phyloP scores from a whole-genome alignment of 805 yeast genomes.

The Lachancea kluyveri region DNA sequence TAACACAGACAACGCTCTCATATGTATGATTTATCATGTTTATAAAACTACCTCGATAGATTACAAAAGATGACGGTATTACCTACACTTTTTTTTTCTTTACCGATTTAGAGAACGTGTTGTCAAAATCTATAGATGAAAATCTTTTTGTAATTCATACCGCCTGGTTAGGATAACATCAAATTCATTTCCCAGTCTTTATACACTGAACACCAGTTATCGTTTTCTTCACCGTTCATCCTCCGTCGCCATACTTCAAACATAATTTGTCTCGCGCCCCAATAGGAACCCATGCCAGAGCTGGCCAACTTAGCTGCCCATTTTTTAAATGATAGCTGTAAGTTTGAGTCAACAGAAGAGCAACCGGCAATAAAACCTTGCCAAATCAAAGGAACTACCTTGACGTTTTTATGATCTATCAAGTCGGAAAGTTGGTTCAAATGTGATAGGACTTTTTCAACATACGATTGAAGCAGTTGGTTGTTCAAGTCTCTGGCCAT shows the following conservation, averaged over 20 bases:
- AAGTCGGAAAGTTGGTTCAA: constrained; percentile 55
- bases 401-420: constrained; percentile 42
- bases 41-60: no score
- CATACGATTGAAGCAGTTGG: constrained; percentile 52
- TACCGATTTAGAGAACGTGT: no score
- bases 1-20: no score
- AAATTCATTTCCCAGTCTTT: constrained; percentile 82
- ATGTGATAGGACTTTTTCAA: constrained; percentile 54
- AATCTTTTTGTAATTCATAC: no score
- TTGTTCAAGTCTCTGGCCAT: constrained; percentile 53
- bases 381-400: constrained; percentile 76
- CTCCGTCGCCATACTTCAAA: constrained; percentile 80
- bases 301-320: constrained; percentile 52
- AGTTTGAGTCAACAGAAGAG: constrained; percentile 51
- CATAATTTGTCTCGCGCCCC: constrained; percentile 83
- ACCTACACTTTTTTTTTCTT: no score
- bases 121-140: no score
- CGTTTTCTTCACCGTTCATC: constrained; percentile 48
- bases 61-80: no score
- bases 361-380: constrained; percentile 87
- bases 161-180: constrained; percentile 52
- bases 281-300: constrained; percentile 69
- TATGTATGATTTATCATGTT: no score
- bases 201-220: constrained; percentile 74
- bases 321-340: constrained; percentile 60